A percentile compares a stretch with the other conserved stretches of the same genome.
phyloP scores from a whole-genome alignment of 1,284 basidiomycete genomes.

The Pyrrhoderma lamaoense region DNA sequence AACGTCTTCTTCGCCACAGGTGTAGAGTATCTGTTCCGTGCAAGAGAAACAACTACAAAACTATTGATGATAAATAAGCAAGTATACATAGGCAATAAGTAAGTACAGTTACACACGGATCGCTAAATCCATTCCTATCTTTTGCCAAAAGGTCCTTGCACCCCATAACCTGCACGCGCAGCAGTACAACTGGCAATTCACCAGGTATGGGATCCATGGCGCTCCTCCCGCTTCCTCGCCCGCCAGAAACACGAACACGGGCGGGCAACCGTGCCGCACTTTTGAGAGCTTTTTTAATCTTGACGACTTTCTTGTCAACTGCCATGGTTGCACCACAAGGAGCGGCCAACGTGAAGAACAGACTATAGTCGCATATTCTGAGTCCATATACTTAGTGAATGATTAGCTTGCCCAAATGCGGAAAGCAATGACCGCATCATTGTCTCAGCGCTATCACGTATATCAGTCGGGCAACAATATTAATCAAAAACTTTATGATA shows the following conservation, averaged over 20 bases:
- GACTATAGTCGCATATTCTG: no score
- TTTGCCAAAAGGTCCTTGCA: slow-evolving; percentile 56
- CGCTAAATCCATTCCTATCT: slow-evolving; percentile 59
- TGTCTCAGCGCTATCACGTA: no score
- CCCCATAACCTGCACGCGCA: slow-evolving; percentile 59
- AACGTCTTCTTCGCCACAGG: slow-evolving; percentile 73
- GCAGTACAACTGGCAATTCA: slow-evolving; percentile 56
- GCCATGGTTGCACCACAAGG: slow-evolving; percentile 1
- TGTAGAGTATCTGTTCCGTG: slow-evolving; percentile 64
- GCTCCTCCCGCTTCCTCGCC: slow-evolving; percentile 33
- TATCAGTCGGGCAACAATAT: no score
- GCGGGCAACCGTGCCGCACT: slow-evolving; percentile 39
- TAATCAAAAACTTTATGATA: no score
- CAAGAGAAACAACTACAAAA: slow-evolving; percentile 66
- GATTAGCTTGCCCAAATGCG: no score
- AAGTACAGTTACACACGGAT: slow-evolving; percentile 50
- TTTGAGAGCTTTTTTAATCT: slow-evolving; percentile 41
- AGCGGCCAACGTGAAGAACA: no score
- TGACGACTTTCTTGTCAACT: slow-evolving; percentile 33
- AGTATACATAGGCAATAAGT: neutral
- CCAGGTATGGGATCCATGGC: slow-evolving; percentile 46
- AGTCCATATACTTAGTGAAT: no score
- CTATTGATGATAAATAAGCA: slow-evolving; percentile 30
- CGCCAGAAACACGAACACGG: slow-evolving; percentile 32
- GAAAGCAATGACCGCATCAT: no score